Evolutionary conservation across 2,329 filamentous ascomycete genomes (phyloP).

Genomic region (Phialophora verrucosa): DNA sequence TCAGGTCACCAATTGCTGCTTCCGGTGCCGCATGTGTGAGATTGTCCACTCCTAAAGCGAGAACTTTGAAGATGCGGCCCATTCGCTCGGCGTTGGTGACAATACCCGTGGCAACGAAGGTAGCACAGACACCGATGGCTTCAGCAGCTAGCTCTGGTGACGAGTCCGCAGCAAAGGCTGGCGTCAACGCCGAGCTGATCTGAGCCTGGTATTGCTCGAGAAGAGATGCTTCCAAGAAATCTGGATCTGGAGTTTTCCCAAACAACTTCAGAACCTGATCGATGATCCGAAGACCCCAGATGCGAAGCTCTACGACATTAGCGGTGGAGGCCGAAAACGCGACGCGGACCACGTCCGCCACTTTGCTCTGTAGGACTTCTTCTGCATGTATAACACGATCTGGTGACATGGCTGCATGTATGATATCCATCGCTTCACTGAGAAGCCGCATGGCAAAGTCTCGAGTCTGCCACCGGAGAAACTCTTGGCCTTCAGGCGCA

Average conservation of each 20-base stretch:
- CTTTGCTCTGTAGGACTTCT: conserved; percentile 75
- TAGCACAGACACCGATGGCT: conserved; percentile 96
- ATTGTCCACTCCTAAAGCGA: conserved; percentile 89
- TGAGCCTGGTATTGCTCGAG: conserved; percentile 98
- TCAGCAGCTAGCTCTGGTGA: conserved; percentile 94
- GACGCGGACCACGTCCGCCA: conserved; percentile 94
- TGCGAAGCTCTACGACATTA: conserved; percentile 83
- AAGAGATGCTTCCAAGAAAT: conserved; percentile 95
- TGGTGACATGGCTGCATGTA: conserved; percentile 77
- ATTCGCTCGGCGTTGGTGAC: conserved; percentile 98
- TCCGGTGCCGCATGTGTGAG: conserved; percentile 56
- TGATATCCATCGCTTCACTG: conserved; percentile 77
- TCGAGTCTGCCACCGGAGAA: conserved; percentile 91
- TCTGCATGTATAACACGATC: conserved; percentile 81
- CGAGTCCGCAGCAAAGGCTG: conserved; percentile 93
- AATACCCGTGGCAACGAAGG: conserved; percentile 95
- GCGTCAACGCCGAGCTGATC: conserved; percentile 93
- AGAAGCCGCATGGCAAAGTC: conserved; percentile 92
- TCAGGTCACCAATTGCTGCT: conserved; percentile 78
- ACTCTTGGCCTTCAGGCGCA: conserved; percentile 72
- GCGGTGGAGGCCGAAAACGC: conserved; percentile 97
- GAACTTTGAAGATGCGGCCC: conserved; percentile 93
- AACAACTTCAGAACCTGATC: conserved; percentile 91
- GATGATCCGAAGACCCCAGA: conserved; percentile 92
- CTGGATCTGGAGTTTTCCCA: conserved; percentile 90